phyloP scores from a whole-genome alignment of 345 rosid species.

The Melastoma malabathricum region DNA sequence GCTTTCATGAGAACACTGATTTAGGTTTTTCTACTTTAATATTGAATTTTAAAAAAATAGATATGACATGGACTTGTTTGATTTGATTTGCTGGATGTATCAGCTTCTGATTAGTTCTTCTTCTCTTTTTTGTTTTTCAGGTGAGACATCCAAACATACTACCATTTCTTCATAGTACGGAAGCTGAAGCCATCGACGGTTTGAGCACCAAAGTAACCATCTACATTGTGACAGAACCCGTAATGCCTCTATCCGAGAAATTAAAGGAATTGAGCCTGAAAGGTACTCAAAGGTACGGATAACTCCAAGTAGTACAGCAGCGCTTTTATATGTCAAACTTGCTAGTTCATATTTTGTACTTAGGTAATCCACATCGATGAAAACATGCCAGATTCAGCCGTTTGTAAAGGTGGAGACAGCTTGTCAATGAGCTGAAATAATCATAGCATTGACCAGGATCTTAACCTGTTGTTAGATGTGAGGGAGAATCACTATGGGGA shows the following conservation, averaged over 20 bases:
- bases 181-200: constrained; percentile 71
- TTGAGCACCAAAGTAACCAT: constrained; percentile 55
- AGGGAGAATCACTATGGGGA: too few relatives aligned
- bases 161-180: constrained; percentile 89
- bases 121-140: constrained; percentile 23
- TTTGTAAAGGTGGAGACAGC: too few relatives aligned
- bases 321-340: neutral
- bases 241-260: constrained; percentile 90
- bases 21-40: neutral
- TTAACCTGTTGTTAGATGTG: too few relatives aligned
- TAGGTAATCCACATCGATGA: too few relatives aligned
- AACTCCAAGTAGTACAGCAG: neutral
- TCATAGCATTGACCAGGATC: too few relatives aligned
- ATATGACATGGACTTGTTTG: neutral
- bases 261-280: constrained; percentile 83
- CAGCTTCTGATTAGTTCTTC: too few relatives aligned
- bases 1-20: too few relatives aligned
- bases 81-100: too few relatives aligned
- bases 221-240: constrained; percentile 96
- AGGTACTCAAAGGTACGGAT: constrained; percentile 70
- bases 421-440: too few relatives aligned
- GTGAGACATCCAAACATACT: constrained; percentile 95
- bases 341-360: neutral
- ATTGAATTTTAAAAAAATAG: neutral
- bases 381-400: too few relatives aligned